A percentile compares a stretch with the other conserved stretches of the same genome.
phyloP scores from a whole-genome alignment of 306 rosid genomes.

The Quercus parvula region DNA sequence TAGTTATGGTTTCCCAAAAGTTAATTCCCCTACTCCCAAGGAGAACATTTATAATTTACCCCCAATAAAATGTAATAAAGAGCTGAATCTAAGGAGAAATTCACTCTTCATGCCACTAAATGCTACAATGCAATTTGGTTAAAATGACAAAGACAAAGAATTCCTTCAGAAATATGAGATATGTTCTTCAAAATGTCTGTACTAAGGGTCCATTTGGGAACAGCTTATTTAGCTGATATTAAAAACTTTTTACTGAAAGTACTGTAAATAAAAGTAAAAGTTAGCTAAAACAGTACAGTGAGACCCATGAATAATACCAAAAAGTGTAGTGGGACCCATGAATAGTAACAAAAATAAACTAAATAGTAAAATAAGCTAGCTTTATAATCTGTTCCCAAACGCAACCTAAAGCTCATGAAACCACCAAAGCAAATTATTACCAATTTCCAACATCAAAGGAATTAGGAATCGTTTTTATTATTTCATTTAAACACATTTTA shows the following conservation, averaged over 20 bases:
- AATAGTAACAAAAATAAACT: too few species aligned
- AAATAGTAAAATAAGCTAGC: too few species aligned
- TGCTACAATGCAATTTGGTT: not conserved
- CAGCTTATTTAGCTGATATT: too few species aligned
- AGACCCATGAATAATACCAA: too few species aligned
- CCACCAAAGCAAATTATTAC: not conserved
- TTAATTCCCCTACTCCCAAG: too few species aligned
- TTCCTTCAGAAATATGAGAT: not conserved
- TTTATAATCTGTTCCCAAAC: too few species aligned
- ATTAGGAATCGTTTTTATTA: not conserved
- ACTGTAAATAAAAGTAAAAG: too few species aligned
- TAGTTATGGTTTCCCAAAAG: too few species aligned
- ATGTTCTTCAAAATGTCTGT: not conserved
- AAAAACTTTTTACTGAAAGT: too few species aligned
- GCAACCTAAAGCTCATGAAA: not conserved
- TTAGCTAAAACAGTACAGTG: too few species aligned
- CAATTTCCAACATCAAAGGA: not conserved
- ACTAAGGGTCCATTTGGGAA: not conserved
- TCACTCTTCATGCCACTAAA: not conserved
- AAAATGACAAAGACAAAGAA: not conserved
- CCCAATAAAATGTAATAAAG: not conserved
- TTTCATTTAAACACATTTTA: not conserved
- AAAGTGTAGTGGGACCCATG: too few species aligned
- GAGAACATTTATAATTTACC: too few species aligned
- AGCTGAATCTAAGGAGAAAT: not conserved